Evolutionary conservation across 1,139 yeast genomes (phyloP).

Genomic region (Blastobotrys aristatus): DNA sequence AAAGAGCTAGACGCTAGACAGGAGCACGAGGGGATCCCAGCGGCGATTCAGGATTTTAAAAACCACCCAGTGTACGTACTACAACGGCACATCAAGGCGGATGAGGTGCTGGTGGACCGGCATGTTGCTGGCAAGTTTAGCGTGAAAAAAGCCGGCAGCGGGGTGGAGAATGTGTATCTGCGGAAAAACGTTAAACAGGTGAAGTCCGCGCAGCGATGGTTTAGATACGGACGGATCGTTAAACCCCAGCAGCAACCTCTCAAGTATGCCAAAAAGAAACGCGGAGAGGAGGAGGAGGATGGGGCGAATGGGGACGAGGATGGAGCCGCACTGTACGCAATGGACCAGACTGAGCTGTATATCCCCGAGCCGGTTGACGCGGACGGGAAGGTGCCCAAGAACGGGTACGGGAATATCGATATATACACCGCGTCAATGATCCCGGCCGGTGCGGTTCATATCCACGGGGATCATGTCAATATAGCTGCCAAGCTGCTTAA

Average conservation of each 20-base stretch:
- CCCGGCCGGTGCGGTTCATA: constrained; percentile 71
- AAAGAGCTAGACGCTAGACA: constrained; percentile 65
- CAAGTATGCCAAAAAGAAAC: constrained; percentile 30
- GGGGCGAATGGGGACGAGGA: constrained; percentile 49
- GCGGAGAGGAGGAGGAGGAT: constrained; percentile 22
- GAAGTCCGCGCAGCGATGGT: constrained; percentile 82
- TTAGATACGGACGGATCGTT: constrained; percentile 68
- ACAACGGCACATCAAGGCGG: constrained; percentile 64
- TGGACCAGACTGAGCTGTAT: constrained; percentile 68
- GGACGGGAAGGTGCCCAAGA: constrained; percentile 68
- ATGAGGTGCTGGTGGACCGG: constrained; percentile 53
- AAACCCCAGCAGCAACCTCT: constrained; percentile 66
- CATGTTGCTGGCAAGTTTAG: constrained; percentile 14
- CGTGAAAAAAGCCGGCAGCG: constrained; percentile 11
- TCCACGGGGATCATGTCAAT: constrained; percentile 51
- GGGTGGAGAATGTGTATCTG: constrained; percentile 48
- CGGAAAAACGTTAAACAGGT: constrained; percentile 60
- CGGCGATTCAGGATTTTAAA: constrained; percentile 72
- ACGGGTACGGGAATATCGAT: constrained; percentile 80
- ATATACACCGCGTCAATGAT: constrained; percentile 72
- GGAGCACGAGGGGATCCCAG: constrained; percentile 81
- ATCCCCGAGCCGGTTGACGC: constrained; percentile 53
- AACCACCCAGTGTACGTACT: constrained; percentile 85
- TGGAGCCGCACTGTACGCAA: constrained; percentile 58
- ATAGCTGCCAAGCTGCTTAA: constrained; percentile 66